phyloP scores from a whole-genome alignment of 768 basidiomycete genomes.

The Suillus placidus region DNA sequence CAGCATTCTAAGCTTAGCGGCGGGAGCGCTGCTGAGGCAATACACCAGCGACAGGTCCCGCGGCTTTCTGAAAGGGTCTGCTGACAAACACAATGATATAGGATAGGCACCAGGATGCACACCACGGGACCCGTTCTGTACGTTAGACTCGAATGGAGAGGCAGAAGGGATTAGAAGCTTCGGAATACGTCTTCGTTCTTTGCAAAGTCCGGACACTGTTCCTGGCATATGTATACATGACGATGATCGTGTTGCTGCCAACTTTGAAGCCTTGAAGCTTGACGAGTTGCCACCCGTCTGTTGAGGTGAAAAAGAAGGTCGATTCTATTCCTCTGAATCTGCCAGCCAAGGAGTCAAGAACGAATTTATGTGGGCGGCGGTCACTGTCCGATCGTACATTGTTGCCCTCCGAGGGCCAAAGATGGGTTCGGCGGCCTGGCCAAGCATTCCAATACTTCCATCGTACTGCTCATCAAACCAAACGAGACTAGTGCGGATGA shows the following conservation, averaged over 20 bases:
- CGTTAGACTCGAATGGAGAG: too few relatives aligned
- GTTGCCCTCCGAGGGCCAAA: background rate
- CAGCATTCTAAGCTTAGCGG: background rate
- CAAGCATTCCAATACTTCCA: background rate
- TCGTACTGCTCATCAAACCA: background rate
- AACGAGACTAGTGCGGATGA: background rate
- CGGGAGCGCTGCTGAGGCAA: background rate
- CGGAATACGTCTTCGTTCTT: background rate
- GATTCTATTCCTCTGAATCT: background rate
- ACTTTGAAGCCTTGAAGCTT: background rate
- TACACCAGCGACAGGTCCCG: too few relatives aligned
- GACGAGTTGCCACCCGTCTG: background rate
- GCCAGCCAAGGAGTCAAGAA: background rate
- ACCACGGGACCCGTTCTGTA: too few relatives aligned
- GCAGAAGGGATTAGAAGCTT: background rate
- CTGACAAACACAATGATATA: background rate
- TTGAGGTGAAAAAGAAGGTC: background rate
- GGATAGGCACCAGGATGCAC: too few relatives aligned
- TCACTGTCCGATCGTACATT: background rate
- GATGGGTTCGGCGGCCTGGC: background rate
- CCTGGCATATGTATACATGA: background rate
- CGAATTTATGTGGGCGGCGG: background rate
- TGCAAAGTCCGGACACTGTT: background rate
- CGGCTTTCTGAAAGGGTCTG: background rate
- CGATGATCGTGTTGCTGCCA: background rate